These are phyloP conservation scores for Helminthosporium solani DNA, from an alignment of 2,329 filamentous ascomycete genomes.

Conservation along the genomic window DNA sequence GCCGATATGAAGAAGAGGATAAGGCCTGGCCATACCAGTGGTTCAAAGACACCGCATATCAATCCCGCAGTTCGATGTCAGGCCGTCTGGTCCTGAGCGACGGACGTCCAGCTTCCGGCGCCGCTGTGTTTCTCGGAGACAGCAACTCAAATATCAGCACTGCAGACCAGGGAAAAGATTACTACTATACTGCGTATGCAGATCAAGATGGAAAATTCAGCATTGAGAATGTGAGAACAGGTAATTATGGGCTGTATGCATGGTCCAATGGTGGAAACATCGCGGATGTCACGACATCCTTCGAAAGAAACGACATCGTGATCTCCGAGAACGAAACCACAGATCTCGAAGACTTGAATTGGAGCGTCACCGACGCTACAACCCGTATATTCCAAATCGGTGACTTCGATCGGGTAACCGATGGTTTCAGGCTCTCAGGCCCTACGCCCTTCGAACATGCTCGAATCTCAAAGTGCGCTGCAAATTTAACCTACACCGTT, in stretches of 20 bases:
- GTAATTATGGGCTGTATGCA: constrained; percentile 51
- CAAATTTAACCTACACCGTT: constrained; percentile 48
- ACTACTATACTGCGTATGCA: constrained; percentile 54
- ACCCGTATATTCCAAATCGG: constrained; percentile 53
- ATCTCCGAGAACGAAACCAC: constrained; percentile 39
- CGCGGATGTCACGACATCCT: constrained; percentile 49
- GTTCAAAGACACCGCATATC: constrained; percentile 50
- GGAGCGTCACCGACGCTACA: constrained; percentile 41
- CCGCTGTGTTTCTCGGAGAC: constrained; percentile 55
- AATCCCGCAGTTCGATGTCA: constrained; percentile 51
- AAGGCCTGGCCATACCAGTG: constrained; percentile 52
- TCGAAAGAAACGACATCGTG: constrained; percentile 45
- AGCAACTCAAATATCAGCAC: constrained; percentile 48
- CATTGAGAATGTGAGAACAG: constrained; percentile 48
- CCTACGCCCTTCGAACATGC: constrained; percentile 49
- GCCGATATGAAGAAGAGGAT: constrained; percentile 45
- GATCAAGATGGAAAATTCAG: constrained; percentile 47
- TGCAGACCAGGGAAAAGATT: constrained; percentile 51
- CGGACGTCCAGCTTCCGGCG: constrained; percentile 50
- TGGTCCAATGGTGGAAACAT: constrained; percentile 52
- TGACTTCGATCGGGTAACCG: constrained; percentile 49
- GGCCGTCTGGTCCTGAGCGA: constrained; percentile 50
- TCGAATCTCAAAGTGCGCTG: constrained; percentile 48
- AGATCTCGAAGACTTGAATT: constrained; percentile 44
- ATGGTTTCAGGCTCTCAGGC: constrained; percentile 47